Evolutionary conservation across 257 asterid genomes (phyloP), one percentile per base, ranked within the genome.

Genomic region (Verbascum thapsus): DNA sequence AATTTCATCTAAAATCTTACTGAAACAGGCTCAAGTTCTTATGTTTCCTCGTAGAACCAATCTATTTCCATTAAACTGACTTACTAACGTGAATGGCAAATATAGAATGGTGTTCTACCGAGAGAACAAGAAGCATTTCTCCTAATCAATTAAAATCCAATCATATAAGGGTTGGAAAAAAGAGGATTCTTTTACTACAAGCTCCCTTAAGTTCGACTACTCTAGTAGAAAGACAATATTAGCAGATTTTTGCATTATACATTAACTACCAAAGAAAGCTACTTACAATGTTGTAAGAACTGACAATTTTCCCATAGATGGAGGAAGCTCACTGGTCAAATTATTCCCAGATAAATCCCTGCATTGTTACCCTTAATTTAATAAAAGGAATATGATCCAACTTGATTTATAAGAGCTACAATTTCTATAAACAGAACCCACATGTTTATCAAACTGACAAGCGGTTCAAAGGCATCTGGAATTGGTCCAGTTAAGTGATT

Each of bases 321-420:
- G 69, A 64, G 99, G 99, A 70, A 92, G 82, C 48, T 34, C 88
- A 44, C 94, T 81, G 10, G 72, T 76, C 75, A 92, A 87, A 63
- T 30, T 78, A 70, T 92, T 92, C 48, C 84, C 74, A 4, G 99
- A 92, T 35, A 92, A 78, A 75, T 89, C 88, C 85, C 99, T 92
- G 81, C 63, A 76, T 66, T 37, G 17, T 16, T 42, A 35, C 13
- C 42, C 16, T 26, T 39, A 39, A 72, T 47, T n/a, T 58, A 51
- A 50, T 54, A 35, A 69, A 59, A 63, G 49, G 19, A 52, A 17
- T 4, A 11, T 52, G 7, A 3, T 30, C 52, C 63, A 58, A 41
- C 5, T 51, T 7, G 50, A 26, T 10, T 15, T 11, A 47, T 10
- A 7, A 37, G 66, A 71, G 63, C 41, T 62, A 57, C 7, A 22